These are phyloP conservation scores for Aspergillus sp. DNA, from an alignment of 2,329 filamentous ascomycete genomes.

Conservation along the genomic window DNA sequence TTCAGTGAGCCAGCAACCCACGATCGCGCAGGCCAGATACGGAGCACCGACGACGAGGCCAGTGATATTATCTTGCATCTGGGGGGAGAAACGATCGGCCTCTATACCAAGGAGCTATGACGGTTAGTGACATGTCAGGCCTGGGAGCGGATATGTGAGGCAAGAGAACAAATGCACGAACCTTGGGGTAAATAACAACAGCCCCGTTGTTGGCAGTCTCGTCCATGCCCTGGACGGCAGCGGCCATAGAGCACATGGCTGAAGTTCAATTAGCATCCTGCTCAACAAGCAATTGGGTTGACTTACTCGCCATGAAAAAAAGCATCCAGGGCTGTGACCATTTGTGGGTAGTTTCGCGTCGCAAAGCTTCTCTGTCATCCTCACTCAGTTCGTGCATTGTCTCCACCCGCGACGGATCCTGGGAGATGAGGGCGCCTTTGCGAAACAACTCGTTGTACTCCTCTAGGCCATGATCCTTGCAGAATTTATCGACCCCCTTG, in stretches of 20 bases:
- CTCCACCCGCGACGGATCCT: constrained; percentile 51
- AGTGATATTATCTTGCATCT: constrained; percentile 34
- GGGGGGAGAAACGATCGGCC: constrained; percentile 9
- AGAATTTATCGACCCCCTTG: constrained; percentile 56
- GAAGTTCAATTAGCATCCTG: background rate
- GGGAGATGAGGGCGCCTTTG: constrained; percentile 54
- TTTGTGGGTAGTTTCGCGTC: constrained; percentile 48
- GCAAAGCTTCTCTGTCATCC: constrained; percentile 43
- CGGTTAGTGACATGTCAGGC: background rate
- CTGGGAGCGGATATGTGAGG: background rate
- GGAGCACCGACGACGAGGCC: constrained; percentile 48
- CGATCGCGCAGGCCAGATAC: constrained; percentile 45
- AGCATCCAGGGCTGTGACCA: constrained; percentile 53
- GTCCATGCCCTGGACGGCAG: constrained; percentile 56
- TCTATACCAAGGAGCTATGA: constrained; percentile 15
- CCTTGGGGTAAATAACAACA: constrained; percentile 36
- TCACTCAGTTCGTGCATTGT: constrained; percentile 49
- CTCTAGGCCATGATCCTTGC: constrained; percentile 48
- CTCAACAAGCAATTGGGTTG: background rate
- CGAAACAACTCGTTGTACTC: constrained; percentile 51
- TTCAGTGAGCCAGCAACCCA: constrained; percentile 52
- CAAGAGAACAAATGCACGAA: constrained; percentile 3
- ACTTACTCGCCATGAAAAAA: constrained; percentile 47
- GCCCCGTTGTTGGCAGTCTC: constrained; percentile 52
- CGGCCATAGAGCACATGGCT: constrained; percentile 54